Conservation (phyloP, 2,329 filamentous ascomycete genomes). For the Talaromyces sp. region DNA sequence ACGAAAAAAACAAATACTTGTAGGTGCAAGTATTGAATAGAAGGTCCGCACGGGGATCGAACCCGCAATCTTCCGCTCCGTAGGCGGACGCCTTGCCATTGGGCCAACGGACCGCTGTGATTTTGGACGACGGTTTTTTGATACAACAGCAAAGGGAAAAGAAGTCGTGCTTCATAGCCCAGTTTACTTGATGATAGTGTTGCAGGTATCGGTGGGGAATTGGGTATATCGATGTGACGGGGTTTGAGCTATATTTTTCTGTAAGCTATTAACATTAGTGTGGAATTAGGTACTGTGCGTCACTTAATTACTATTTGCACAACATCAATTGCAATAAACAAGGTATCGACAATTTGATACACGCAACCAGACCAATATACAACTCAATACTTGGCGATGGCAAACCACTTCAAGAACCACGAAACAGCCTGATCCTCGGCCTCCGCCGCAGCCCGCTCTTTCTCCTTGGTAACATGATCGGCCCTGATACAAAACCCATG, state of each 20-base stretch:
- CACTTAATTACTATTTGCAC: neutral
- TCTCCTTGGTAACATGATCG: slow-evolving; percentile 17
- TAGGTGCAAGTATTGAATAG: too few relatives aligned
- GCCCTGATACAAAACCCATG: slow-evolving; percentile 25
- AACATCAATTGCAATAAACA: too few relatives aligned
- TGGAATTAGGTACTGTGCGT: neutral
- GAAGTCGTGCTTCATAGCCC: too few relatives aligned
- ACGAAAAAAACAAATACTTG: too few relatives aligned
- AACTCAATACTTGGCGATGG: neutral
- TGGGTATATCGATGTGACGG: too few relatives aligned
- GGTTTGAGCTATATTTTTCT: too few relatives aligned
- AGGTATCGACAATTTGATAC: neutral
- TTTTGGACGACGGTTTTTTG: neutral
- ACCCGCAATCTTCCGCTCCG: slow-evolving; percentile 10
- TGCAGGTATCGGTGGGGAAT: too few relatives aligned
- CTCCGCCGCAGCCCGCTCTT: slow-evolving; percentile 18
- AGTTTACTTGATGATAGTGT: too few relatives aligned
- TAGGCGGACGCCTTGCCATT: slow-evolving; percentile 11
- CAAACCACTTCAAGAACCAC: slow-evolving; percentile 10
- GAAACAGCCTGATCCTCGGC: slow-evolving; percentile 22
- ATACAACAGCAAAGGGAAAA: too few relatives aligned
- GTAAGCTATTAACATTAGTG: too few relatives aligned
- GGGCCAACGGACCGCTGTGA: slow-evolving; percentile 4
- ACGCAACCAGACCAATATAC: neutral
- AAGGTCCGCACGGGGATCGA: slow-evolving; percentile 3